Evolutionary conservation across 805 yeast species (phyloP).

Genomic region (Lipomyces kockii): DNA sequence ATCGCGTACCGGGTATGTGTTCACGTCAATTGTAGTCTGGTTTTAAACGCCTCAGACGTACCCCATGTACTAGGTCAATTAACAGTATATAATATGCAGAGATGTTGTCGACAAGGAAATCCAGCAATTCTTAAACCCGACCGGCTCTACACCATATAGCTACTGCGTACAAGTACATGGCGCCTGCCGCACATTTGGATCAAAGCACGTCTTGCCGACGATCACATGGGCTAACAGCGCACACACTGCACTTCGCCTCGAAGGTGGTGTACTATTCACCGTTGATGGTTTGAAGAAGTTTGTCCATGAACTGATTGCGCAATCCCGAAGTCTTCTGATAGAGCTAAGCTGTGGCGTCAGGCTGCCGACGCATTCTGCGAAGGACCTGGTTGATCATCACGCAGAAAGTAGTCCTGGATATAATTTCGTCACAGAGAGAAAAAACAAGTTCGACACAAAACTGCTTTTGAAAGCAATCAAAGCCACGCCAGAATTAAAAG

Average conservation of each 20-base stretch:
- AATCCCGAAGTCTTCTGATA: too few relatives aligned
- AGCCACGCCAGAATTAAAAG: too few relatives aligned
- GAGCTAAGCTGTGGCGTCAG: background rate
- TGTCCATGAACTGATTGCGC: background rate
- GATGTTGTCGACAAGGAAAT: background rate
- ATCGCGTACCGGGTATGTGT: background rate
- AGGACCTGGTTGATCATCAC: background rate
- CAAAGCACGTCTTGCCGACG: background rate
- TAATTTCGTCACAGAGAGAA: background rate
- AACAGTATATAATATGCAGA: background rate
- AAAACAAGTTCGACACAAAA: too few relatives aligned
- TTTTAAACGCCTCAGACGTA: too few relatives aligned
- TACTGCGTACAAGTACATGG: background rate
- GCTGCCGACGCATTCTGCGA: background rate
- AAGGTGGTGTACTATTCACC: background rate
- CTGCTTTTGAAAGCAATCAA: background rate
- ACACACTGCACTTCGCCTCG: background rate
- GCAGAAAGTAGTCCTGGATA: background rate
- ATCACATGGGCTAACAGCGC: background rate
- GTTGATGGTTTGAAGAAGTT: background rate
- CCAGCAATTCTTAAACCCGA: background rate
- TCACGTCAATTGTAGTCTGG: too few relatives aligned
- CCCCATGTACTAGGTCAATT: too few relatives aligned
- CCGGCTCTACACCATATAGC: background rate
- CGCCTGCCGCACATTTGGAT: background rate